Conservation (phyloP, 169 alveolate species). For the Plasmodium vivax region DNA sequence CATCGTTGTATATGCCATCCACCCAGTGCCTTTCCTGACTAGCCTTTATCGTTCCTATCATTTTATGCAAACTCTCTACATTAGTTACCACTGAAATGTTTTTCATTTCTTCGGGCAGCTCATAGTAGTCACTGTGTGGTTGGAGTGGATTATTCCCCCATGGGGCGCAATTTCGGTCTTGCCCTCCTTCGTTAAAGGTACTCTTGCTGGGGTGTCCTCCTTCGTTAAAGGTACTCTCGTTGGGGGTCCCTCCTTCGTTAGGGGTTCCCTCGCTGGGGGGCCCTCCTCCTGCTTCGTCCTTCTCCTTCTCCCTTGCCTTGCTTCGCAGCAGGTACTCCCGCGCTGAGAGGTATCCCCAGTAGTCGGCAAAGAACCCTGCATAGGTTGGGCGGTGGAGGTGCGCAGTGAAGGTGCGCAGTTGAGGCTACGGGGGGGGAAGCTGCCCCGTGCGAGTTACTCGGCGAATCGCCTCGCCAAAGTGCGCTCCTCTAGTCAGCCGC, state of each 20-base stretch:
- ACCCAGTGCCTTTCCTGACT: slow-evolving; percentile 43
- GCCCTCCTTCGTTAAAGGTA: neutral
- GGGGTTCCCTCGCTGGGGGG: neutral
- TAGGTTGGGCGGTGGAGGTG: neutral
- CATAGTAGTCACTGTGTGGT: slow-evolving; percentile 6
- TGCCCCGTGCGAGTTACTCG: neutral
- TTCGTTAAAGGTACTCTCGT: too few relatives aligned
- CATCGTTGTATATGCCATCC: slow-evolving; percentile 28
- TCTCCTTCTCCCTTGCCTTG: neutral
- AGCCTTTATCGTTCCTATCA: slow-evolving; percentile 14
- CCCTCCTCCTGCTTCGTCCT: neutral
- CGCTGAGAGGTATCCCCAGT: slow-evolving; percentile 42
- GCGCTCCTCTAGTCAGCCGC: neutral
- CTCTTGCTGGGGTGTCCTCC: neutral
- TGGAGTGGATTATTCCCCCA: neutral
- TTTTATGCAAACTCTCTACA: slow-evolving; percentile 3
- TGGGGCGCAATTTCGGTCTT: neutral
- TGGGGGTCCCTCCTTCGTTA: neutral
- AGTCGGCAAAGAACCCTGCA: slow-evolving; percentile 18
- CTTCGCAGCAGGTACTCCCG: slow-evolving; percentile 32
- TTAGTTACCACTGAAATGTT: slow-evolving; percentile 4
- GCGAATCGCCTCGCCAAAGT: neutral
- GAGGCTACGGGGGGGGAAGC: neutral
- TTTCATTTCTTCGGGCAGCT: slow-evolving; percentile 56
- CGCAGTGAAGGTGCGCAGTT: neutral